Evolutionary conservation across 202 grass and related monocot genomes (phyloP), one percentile per base, ranked within the genome.

Genomic region (Carex sylvatica): DNA sequence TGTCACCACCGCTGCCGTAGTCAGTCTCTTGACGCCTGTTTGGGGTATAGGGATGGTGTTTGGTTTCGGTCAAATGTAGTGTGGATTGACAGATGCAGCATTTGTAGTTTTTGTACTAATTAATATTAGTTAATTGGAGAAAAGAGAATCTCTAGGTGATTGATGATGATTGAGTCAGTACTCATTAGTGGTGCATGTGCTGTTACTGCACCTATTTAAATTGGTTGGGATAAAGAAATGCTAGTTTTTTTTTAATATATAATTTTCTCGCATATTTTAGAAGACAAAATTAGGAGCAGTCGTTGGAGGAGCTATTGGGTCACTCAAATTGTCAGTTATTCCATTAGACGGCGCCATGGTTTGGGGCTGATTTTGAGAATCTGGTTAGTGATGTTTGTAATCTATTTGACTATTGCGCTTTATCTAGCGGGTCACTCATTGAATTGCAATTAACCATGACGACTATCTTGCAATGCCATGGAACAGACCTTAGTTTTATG

Each of bases 121-220:
- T 69, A 82, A 16, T 22, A 66, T 55, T 82, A 82, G 40, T 82
- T 69, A 69, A 66, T 66, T 31, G 18, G 28, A 54, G 80, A 56
- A 82, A 66, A 69, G 33, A 65, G 80, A 82, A 82, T 82, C 80
- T 82, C 30, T 82, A 82, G 42, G 24, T 82, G 49, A 82, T 69
- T 36, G 40, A 69, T 53, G 46, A 82, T 82, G 80, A 82, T 82
- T 69, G 80, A 82, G 42, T 55, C 62, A 65, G 65, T 81, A 51
- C 12, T 61, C n/a, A 23, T 36, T 65, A 23, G 62, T 69, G 80
- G 18, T 51, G 59, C 63, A 82, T 82, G 80, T 82, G 80, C 62
- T 82, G 78, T 33, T 51, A 22, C 24, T 56, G 42, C 79, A 35
- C 26, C 20, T 33, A 66, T 82, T 53, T 69, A 30, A 59, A 58